Evolutionary conservation across 495 filamentous ascomycete genomes (phyloP).

Genomic region (Jackrogersella multiformis): DNA sequence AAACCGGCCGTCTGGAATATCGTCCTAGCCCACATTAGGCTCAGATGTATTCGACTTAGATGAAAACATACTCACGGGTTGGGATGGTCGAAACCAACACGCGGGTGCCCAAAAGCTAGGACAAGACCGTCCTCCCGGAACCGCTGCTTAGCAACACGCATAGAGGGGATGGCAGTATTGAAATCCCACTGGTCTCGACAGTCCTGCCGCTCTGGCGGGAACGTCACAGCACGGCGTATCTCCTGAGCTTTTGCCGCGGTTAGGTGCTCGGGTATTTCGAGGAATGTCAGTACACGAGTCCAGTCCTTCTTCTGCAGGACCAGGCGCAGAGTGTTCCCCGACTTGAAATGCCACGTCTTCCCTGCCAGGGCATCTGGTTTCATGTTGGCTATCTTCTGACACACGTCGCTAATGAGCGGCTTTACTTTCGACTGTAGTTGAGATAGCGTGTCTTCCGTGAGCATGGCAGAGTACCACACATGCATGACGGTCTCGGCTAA

Average conservation of each 20-base stretch:
- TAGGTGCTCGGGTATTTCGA: constrained; percentile 4
- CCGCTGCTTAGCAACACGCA: constrained; percentile 38
- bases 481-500: constrained; percentile 34
- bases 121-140: constrained; percentile 50
- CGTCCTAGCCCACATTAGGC: constrained; percentile 1
- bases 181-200: constrained; percentile 32
- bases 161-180: constrained; percentile 13
- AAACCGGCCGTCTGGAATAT: background rate
- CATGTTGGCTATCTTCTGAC: constrained; percentile 19
- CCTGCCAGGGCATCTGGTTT: background rate
- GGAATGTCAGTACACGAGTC: background rate
- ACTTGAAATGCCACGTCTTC: constrained; percentile 39
- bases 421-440: constrained; percentile 18
- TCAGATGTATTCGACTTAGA: background rate
- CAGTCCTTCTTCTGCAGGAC: constrained; percentile 22
- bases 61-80: constrained; percentile 44
- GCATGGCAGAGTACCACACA: constrained; percentile 45
- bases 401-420: constrained; percentile 34
- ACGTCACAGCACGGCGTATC: constrained; percentile 21
- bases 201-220: constrained; percentile 32
- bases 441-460: constrained; percentile 4
- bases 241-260: constrained; percentile 3
- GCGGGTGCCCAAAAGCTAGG: constrained; percentile 48
- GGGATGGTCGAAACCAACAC: constrained; percentile 38
- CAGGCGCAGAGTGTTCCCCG: constrained; percentile 9